A percentile compares a stretch with the other conserved stretches of the same genome.
These are phyloP conservation scores for Kodamaea restingae DNA, from an alignment of 805 yeast species.

Conservation along the genomic window DNA sequence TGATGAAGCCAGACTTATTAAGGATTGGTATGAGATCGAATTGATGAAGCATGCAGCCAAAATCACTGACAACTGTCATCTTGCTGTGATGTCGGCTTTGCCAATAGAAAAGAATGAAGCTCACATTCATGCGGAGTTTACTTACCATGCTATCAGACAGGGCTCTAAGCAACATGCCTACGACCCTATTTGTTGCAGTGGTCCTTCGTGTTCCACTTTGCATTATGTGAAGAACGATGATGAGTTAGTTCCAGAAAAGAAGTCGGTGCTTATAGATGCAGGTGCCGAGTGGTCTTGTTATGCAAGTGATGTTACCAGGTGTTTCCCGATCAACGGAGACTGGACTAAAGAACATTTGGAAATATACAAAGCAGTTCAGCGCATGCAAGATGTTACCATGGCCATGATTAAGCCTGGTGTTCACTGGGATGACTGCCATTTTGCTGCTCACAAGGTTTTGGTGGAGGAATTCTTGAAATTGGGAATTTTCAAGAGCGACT, in stretches of 20 bases:
- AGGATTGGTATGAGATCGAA: slow-evolving; percentile 77
- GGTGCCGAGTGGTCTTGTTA: slow-evolving; percentile 97
- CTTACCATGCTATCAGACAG: slow-evolving; percentile 89
- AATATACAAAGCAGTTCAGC: slow-evolving; percentile 72
- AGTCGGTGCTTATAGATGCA: slow-evolving; percentile 82
- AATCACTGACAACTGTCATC: slow-evolving; percentile 84
- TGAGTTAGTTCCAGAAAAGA: slow-evolving; percentile 43
- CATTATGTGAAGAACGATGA: slow-evolving; percentile 83
- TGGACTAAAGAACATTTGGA: slow-evolving; percentile 86
- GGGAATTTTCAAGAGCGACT: slow-evolving; percentile 66
- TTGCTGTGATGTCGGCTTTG: slow-evolving; percentile 87
- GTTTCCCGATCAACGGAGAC: slow-evolving; percentile 87
- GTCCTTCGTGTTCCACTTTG: slow-evolving; percentile 84
- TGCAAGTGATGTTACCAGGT: slow-evolving; percentile 91
- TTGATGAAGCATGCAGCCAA: slow-evolving; percentile 75
- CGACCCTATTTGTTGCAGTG: slow-evolving; percentile 95
- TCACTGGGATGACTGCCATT: slow-evolving; percentile 80
- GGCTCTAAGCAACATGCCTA: slow-evolving; percentile 87
- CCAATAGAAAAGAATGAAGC: slow-evolving; percentile 86
- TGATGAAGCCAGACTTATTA: slow-evolving; percentile 82
- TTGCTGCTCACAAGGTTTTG: slow-evolving; percentile 72
- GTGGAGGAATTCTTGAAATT: slow-evolving; percentile 65
- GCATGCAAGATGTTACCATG: slow-evolving; percentile 79
- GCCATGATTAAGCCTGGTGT: slow-evolving; percentile 75
- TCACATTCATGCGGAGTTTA: slow-evolving; percentile 93